phyloP scores from a whole-genome alignment of 1,139 yeast species.

The Candida smagusa region DNA sequence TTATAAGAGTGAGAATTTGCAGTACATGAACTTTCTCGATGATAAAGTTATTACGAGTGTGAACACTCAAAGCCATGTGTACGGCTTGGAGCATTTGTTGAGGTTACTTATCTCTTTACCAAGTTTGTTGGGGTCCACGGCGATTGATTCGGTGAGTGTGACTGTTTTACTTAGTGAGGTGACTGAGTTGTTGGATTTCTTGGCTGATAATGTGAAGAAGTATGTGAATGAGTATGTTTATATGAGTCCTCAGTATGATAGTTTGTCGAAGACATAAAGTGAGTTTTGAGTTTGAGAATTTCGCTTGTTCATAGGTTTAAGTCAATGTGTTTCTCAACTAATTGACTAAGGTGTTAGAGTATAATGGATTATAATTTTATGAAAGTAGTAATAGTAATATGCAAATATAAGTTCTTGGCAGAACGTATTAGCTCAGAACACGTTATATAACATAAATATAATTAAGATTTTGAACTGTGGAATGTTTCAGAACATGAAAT shows the following conservation, averaged over 20 bases:
- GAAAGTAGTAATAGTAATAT: not conserved
- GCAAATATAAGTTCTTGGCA: too few species aligned
- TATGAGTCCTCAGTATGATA: slow-evolving; percentile 64
- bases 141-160: slow-evolving; percentile 79
- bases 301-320: too few species aligned
- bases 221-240: slow-evolving; percentile 48
- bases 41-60: slow-evolving; percentile 27
- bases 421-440: too few species aligned
- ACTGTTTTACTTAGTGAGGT: slow-evolving; percentile 42
- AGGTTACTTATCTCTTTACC: slow-evolving; percentile 77
- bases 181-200: slow-evolving; percentile 50
- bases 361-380: too few species aligned
- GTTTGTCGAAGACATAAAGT: slow-evolving; percentile 25
- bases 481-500: too few species aligned
- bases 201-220: slow-evolving; percentile 46
- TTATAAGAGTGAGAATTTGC: slow-evolving; percentile 83
- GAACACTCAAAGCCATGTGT: slow-evolving; percentile 44
- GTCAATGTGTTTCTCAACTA: too few species aligned
- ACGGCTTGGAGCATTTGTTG: slow-evolving; percentile 77
- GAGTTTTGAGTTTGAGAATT: not conserved
- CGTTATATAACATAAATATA: too few species aligned
- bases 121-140: slow-evolving; percentile 69
- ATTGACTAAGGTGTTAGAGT: too few species aligned
- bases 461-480: too few species aligned
- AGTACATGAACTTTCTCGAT: slow-evolving; percentile 56